Conservation (phyloP, 2,329 filamentous ascomycete genomes). For the Epichloe aotearoae region DNA sequence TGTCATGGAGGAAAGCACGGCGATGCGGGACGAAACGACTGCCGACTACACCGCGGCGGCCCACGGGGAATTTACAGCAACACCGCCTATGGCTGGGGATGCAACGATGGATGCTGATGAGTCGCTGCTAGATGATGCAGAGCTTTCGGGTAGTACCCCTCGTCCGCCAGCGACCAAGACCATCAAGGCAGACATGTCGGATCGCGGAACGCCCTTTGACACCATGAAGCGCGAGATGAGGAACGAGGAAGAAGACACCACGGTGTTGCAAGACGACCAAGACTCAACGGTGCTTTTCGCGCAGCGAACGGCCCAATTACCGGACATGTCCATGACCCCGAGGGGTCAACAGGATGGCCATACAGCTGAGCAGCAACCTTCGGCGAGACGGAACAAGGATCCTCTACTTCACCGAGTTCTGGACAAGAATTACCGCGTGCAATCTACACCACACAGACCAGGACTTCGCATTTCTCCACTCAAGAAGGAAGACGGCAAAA, state of each 20-base stretch:
- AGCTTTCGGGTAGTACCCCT: constrained; percentile 55
- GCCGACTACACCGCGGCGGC: constrained; percentile 31
- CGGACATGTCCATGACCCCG: constrained; percentile 52
- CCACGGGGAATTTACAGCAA: constrained; percentile 25
- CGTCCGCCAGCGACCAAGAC: constrained; percentile 40
- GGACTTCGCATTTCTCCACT: constrained; percentile 31
- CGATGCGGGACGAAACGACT: constrained; percentile 43
- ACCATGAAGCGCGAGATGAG: constrained; percentile 54
- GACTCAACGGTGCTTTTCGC: constrained; percentile 37
- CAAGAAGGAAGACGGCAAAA: constrained; percentile 15
- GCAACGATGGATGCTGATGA: constrained; percentile 37
- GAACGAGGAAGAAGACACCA: constrained; percentile 26
- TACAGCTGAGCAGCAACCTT: constrained; percentile 18
- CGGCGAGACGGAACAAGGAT: constrained; percentile 40
- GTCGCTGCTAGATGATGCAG: constrained; percentile 53
- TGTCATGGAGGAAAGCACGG: constrained; percentile 36
- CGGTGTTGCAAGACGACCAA: constrained; percentile 24
- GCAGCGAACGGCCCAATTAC: constrained; percentile 40
- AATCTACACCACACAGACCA: constrained; percentile 70
- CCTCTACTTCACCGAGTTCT: constrained; percentile 81
- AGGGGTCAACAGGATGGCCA: constrained; percentile 24
- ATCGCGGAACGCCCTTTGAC: constrained; percentile 67
- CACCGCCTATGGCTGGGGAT: constrained; percentile 17
- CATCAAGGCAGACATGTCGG: constrained; percentile 41
- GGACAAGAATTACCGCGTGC: constrained; percentile 89